Conservation (phyloP, 2,329 filamentous ascomycete genomes). For the Eutypella sp. region DNA sequence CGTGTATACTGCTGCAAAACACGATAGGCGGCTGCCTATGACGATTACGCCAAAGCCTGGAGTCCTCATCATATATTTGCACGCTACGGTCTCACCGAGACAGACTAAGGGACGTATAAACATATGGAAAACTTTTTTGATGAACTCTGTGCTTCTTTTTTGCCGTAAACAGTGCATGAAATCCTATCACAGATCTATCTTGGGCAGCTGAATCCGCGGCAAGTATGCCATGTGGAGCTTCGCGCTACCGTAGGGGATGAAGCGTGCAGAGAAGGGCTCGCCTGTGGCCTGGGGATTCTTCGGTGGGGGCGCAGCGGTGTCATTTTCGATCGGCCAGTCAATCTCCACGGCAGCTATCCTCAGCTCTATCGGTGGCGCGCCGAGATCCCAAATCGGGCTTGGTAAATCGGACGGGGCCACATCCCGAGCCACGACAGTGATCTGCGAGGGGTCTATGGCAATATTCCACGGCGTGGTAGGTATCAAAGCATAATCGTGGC, state of each 20-base stretch:
- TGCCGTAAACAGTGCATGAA: no score
- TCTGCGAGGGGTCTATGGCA: conserved; percentile 28
- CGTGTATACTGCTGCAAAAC: no score
- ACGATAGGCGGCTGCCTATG: no score
- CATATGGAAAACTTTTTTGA: background rate
- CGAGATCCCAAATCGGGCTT: conserved; percentile 25
- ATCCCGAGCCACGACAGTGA: conserved; percentile 13
- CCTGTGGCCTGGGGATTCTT: conserved; percentile 14
- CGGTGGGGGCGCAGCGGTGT: conserved; percentile 21
- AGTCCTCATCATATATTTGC: no score
- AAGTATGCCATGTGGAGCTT: conserved; percentile 30
- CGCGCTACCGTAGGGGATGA: conserved; percentile 28
- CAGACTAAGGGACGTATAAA: no score
- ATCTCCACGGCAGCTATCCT: conserved; percentile 27
- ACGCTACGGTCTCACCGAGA: no score
- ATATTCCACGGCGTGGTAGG: conserved; percentile 24
- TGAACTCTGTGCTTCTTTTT: background rate
- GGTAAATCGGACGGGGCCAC: conserved; percentile 10
- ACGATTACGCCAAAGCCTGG: no score
- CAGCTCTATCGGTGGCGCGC: conserved; percentile 25
- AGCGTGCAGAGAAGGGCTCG: conserved; percentile 22
- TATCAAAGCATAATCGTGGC: conserved; percentile 24
- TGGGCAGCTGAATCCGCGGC: conserved; percentile 20
- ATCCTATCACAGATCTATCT: conserved; percentile 13
- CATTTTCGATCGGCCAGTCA: conserved; percentile 24